Base-by-base conservation (phyloP, 106 monocot species). In the Dendrobium chrysotoxum region DNA sequence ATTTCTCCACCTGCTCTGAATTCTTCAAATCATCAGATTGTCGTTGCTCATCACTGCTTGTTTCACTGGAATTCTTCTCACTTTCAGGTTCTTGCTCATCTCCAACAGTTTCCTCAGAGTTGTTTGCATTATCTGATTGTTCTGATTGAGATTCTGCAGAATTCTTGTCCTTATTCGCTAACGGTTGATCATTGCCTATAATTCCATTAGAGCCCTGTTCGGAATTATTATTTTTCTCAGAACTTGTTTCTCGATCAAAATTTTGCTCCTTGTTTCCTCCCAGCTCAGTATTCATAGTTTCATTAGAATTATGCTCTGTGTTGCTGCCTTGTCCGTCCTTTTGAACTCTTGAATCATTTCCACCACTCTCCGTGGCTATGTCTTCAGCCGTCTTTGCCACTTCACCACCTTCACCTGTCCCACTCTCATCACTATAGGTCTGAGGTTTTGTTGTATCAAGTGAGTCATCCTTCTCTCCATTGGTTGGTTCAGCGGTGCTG, bases 351-450 rank as follows among this genome's bases (percentile, higher is more conserved):
- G 64, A 58, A 42, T 78, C 82, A 23, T 68, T 3, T 0, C 40
- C 77, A 23, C 74, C 75, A 75, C 21, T 70, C 23, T 73, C 85
- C 16, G 41, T 65, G 64, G 4, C 23, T 38, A 50, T 53, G 38
- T 74, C 76, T 72, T 46, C 80, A 66, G 75, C 72, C 28, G 75
- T 79, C 40, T 79, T 77, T 39, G 31, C 66, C 18, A 46, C 71
- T 54, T 68, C 80, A 50, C 68, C 79, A 26, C 72, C 75, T 54
- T 78, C 85, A 53, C 40, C 53, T 30, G 85, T 84, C 53, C 87
- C 89, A 77, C 88, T 84, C 71, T 61, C 82, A 84, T 87, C 89
- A 8, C 47, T 83, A 68, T 79, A 85, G 55, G 88, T 53, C 47
- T 78, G 80, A 74, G 66, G n/a, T 67, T 86, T 81, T 8, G 85